These are phyloP conservation scores for Candida piceae DNA, from an alignment of 805 yeast genomes.

Conservation along the genomic window DNA sequence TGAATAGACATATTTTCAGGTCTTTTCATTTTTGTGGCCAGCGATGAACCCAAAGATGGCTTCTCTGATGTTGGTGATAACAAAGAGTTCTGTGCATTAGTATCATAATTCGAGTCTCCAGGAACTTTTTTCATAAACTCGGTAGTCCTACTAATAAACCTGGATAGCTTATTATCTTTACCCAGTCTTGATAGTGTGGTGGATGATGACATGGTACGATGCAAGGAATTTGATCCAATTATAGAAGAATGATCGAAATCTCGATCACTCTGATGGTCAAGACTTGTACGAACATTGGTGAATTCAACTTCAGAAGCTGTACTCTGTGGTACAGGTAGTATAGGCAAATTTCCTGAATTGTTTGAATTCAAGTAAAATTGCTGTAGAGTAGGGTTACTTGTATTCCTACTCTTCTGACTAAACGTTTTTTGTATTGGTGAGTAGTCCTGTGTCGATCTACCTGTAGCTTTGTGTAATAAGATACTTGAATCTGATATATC, in stretches of 20 bases:
- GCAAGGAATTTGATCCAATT: conserved; percentile 2
- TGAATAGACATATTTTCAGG: conserved; percentile 26
- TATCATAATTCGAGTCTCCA: conserved; percentile 5
- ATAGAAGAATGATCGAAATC: conserved; percentile 2
- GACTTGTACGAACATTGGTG: conserved; percentile 25
- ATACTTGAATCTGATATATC: no score
- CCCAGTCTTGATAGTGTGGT: conserved; percentile 18
- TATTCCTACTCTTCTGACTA: no score
- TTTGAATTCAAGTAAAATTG: conserved; percentile 10
- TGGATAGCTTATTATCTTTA: conserved; percentile 19
- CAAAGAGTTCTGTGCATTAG: not conserved
- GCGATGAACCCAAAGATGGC: not conserved
- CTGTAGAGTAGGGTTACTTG: not conserved
- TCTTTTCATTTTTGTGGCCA: conserved; percentile 22
- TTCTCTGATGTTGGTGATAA: conserved; percentile 9
- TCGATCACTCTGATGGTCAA: conserved; percentile 3
- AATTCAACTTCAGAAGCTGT: conserved; percentile 30
- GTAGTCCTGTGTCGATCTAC: no score
- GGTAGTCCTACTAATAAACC: conserved; percentile 18
- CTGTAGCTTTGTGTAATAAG: no score
- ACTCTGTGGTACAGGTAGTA: conserved; percentile 18
- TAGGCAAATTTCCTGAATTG: conserved; percentile 12
- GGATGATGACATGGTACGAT: conserved; percentile 19
- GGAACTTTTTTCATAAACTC: conserved; percentile 20
- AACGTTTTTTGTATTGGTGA: no score